Percentiles rank a stretch among this genome's conserved stretches.
Evolutionary conservation across 208 protist genomes (phyloP).

Genomic region (Angomonas desouzai): DNA sequence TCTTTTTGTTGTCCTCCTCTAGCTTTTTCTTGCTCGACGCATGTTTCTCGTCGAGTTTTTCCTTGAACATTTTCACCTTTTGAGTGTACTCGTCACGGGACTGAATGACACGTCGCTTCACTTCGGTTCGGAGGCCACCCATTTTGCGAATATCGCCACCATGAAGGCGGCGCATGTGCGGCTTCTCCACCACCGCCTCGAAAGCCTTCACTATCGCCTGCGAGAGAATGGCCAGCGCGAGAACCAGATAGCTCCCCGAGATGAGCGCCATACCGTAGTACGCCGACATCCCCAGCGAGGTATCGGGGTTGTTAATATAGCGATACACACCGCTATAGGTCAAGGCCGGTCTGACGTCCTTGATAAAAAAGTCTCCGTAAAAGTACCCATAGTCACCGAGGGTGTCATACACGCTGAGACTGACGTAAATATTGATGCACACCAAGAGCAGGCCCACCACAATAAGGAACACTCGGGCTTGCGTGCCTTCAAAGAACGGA

Average conservation of each 20-base stretch:
- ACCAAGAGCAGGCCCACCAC: slow-evolving; percentile 57
- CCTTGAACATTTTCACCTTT: slow-evolving; percentile 26
- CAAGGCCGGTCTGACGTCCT: slow-evolving; percentile 59
- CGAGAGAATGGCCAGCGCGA: slow-evolving; percentile 71
- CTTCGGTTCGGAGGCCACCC: slow-evolving; percentile 54
- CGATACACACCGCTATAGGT: slow-evolving; percentile 93
- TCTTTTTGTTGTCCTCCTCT: neutral
- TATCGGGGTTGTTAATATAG: slow-evolving; percentile 94
- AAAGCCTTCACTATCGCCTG: slow-evolving; percentile 81
- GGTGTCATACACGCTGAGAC: slow-evolving; percentile 73
- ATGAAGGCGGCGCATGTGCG: slow-evolving; percentile 59
- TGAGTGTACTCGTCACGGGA: slow-evolving; percentile 45
- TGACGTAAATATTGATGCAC: slow-evolving; percentile 84
- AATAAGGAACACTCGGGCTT: slow-evolving; percentile 40
- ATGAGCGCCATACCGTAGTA: slow-evolving; percentile 90
- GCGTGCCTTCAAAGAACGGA: slow-evolving; percentile 28
- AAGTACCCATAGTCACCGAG: slow-evolving; percentile 93
- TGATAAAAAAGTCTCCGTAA: slow-evolving; percentile 91
- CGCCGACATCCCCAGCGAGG: slow-evolving; percentile 80
- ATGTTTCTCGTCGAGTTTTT: slow-evolving; percentile 26
- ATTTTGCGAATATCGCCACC: slow-evolving; percentile 32
- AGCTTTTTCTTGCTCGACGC: neutral
- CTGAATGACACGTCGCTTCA: slow-evolving; percentile 30
- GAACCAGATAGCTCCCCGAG: slow-evolving; percentile 62
- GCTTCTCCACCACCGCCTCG: slow-evolving; percentile 77